Base-by-base conservation (phyloP, 495 filamentous ascomycete genomes). In the Podospora comata region DNA sequence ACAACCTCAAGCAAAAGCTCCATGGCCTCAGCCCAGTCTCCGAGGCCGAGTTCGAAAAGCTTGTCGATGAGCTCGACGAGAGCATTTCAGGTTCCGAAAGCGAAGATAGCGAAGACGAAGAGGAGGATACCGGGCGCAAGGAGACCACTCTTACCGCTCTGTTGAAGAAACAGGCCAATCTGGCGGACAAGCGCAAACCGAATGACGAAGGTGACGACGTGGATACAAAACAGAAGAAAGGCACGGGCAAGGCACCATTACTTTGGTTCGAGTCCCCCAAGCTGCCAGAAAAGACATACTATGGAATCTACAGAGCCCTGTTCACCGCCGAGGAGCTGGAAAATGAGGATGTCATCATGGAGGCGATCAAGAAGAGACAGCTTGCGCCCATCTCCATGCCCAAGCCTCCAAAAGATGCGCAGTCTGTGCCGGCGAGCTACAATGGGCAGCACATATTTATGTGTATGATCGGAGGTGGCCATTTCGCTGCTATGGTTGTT, bases 381-480 rank as follows among this genome's bases (percentile, higher is more conserved):
- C 78, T 96, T 4, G 79, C 85, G 1, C 87, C 93, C 58, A 86
- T 86, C 59, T 79, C 85, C 6, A 83, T 79, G 70, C 80, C 81
- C 66, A 86, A 81, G 71, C 73, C 70, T 39, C 72, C 72, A 54
- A 81, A 81, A 48, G 83, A 85, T 9, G 86, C 83, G 23, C 84
- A 83, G 53, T 77, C 82, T 1, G 69, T 84, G 4, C 82, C 85
- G 0, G 72, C 80, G 11, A 77, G 79, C 3, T 83, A 86, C 75
- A 85, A 86, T 55, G 83, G 87, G 30, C 91, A 92, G 5, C 94
- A 97, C 72, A 86, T 96, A 28, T 97, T 99, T 73, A 86, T 98
- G 66, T 98, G 93, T 77, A 99, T 99, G 95, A 96, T 98, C 65
- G 95, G 95, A 7, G 95, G 95, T 70, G 95, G 95, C 2, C 95